phyloP scores from a whole-genome alignment of 1,139 yeast genomes.

The Spathaspora jeffriesii region DNA sequence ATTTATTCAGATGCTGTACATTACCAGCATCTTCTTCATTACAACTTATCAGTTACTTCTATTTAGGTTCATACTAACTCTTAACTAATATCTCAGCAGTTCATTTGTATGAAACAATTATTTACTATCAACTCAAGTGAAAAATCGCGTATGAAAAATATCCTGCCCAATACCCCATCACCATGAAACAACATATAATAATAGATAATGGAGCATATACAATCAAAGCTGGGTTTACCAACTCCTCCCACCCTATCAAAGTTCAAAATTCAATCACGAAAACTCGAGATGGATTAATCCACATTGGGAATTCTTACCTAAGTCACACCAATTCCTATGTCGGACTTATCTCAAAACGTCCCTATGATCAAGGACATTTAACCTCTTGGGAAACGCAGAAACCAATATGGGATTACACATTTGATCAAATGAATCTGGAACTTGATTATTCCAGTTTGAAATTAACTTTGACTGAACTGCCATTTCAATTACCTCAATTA shows the following conservation, averaged over 20 bases:
- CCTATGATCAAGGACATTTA: conserved; percentile 86
- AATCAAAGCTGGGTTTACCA: conserved; percentile 70
- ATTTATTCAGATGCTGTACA: too few relatives aligned
- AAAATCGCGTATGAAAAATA: too few relatives aligned
- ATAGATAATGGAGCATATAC: conserved; percentile 90
- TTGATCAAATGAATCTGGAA: conserved; percentile 32
- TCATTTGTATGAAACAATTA: too few relatives aligned
- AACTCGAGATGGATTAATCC: conserved; percentile 73
- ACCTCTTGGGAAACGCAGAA: conserved; percentile 92
- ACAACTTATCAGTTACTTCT: too few relatives aligned
- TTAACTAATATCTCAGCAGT: too few relatives aligned
- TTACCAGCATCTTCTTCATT: too few relatives aligned
- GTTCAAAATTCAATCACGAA: conserved; percentile 73
- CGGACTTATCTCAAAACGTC: conserved; percentile 74
- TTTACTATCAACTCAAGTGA: too few relatives aligned
- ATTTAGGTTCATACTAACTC: too few relatives aligned
- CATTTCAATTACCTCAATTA: conserved; percentile 79
- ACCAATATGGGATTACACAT: conserved; percentile 88
- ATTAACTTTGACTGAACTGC: conserved; percentile 71
- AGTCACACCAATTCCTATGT: conserved; percentile 69
- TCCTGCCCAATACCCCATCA: background rate
- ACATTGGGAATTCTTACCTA: conserved; percentile 71
- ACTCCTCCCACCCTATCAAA: conserved; percentile 40
- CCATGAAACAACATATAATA: conserved; percentile 18
- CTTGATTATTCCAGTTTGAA: conserved; percentile 50